phyloP scores from a whole-genome alignment of 2,329 filamentous ascomycete species.

The Amesomyces nigricolor region DNA sequence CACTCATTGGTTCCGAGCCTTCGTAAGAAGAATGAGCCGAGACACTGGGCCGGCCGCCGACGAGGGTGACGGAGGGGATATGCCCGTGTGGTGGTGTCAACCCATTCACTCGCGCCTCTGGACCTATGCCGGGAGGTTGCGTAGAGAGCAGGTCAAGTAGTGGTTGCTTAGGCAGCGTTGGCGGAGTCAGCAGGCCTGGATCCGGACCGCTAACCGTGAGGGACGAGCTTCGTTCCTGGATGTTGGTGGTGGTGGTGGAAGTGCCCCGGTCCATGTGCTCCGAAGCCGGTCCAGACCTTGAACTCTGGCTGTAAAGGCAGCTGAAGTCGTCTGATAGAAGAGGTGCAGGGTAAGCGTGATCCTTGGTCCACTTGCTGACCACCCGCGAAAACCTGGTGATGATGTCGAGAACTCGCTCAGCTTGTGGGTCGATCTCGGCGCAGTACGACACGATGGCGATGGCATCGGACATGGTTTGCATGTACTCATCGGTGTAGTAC shows the following conservation, averaged over 20 bases:
- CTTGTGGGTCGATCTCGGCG: constrained; percentile 44
- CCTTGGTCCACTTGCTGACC: constrained; percentile 29
- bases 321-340: constrained; percentile 21
- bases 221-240: constrained; percentile 3
- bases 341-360: constrained; percentile 20
- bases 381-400: constrained; percentile 43
- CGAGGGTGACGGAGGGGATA: constrained; percentile 5
- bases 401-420: constrained; percentile 45
- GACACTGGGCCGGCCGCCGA: constrained; percentile 12
- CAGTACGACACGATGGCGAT: constrained; percentile 47
- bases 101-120: constrained; percentile 17
- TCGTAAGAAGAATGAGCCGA: constrained; percentile 25
- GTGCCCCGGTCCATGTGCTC: constrained; percentile 4
- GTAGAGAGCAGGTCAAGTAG: constrained; percentile 9
- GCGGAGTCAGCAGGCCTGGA: constrained; percentile 18
- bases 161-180: constrained; percentile 18
- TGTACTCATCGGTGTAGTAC: constrained; percentile 40
- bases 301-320: constrained; percentile 21
- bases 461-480: constrained; percentile 37
- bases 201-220: constrained; percentile 8
- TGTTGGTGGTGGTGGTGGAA: background rate
- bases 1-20: constrained; percentile 27
- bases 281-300: constrained; percentile 11
- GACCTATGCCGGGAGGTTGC: background rate
- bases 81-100: constrained; percentile 10